phyloP scores from a whole-genome alignment of 2,329 filamentous ascomycete genomes.

The Mycogone perniciosa region DNA sequence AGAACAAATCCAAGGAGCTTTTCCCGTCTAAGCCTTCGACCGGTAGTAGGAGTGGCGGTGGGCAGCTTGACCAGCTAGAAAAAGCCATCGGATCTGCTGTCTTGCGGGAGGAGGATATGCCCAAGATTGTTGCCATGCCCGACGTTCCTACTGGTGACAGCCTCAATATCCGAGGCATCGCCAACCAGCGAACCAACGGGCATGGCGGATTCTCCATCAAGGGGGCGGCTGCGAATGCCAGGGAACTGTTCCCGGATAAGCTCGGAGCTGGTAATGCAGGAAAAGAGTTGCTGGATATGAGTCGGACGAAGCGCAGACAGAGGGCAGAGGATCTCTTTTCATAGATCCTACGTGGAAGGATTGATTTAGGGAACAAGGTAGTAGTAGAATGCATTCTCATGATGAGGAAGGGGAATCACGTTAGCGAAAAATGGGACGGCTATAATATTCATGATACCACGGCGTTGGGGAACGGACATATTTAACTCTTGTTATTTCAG shows the following conservation, averaged over 20 bases:
- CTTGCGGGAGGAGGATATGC: conserved; percentile 32
- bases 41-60: conserved; percentile 19
- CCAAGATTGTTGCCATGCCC: conserved; percentile 55
- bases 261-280: conserved; percentile 51
- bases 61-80: conserved; percentile 34
- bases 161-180: conserved; percentile 56
- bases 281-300: conserved; percentile 62
- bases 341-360: conserved; percentile 26
- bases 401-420: neutral
- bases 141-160: conserved; percentile 35
- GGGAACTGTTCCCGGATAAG: conserved; percentile 64
- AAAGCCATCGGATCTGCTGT: conserved; percentile 32
- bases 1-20: conserved; percentile 31
- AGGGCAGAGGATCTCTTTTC: conserved; percentile 68
- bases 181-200: conserved; percentile 38
- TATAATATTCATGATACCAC: conserved; percentile 11
- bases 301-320: conserved; percentile 48
- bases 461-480: conserved; percentile 7
- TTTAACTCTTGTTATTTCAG: conserved; percentile 1
- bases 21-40: conserved; percentile 30
- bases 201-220: conserved; percentile 59
- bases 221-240: conserved; percentile 51
- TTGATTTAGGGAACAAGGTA: neutral
- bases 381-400: neutral
- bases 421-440: conserved; percentile 3